Evolutionary conservation across 768 basidiomycete species (phyloP).

Genomic region (Galerina sulciceps): DNA sequence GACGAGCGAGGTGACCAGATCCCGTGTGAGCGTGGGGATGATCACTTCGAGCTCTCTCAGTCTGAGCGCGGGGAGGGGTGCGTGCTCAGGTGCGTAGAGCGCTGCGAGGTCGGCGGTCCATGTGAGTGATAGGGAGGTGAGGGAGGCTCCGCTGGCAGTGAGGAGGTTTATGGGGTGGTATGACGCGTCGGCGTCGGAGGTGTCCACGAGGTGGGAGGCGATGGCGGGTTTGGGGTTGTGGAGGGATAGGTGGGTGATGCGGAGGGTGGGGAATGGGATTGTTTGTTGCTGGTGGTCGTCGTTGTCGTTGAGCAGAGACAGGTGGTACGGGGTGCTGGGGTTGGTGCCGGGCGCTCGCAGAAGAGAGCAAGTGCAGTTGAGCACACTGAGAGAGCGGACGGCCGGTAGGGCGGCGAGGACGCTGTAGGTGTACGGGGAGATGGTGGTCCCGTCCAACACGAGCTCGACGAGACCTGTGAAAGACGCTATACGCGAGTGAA

Average conservation of each 20-base stretch:
- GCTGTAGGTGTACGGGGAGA: constrained; percentile 29
- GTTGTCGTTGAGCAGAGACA: background rate
- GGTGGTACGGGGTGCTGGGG: background rate
- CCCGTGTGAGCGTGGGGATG: constrained; percentile 29
- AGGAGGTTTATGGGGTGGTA: constrained; percentile 22
- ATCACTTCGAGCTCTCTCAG: constrained; percentile 17
- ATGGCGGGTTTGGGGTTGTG: constrained; percentile 11
- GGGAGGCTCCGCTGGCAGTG: constrained; percentile 3
- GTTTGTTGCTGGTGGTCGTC: background rate
- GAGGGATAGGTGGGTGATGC: constrained; percentile 21
- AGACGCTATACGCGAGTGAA: constrained; percentile 21
- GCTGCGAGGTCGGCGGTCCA: constrained; percentile 18
- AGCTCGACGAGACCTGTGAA: constrained; percentile 29
- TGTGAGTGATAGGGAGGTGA: constrained; percentile 9
- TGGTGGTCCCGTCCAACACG: constrained; percentile 22
- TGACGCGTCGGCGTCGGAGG: background rate
- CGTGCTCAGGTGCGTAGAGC: constrained; percentile 12
- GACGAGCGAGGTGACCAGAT: constrained; percentile 27
- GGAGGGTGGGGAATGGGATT: constrained; percentile 13
- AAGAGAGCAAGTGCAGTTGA: constrained; percentile 24
- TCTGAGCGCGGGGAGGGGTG: background rate
- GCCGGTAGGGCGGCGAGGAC: constrained; percentile 27
- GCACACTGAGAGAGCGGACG: constrained; percentile 24
- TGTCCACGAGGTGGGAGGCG: background rate
- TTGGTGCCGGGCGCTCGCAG: constrained; percentile 7